Conservation (phyloP, 2,329 filamentous ascomycete genomes). For the Neofusicoccum sp. region DNA sequence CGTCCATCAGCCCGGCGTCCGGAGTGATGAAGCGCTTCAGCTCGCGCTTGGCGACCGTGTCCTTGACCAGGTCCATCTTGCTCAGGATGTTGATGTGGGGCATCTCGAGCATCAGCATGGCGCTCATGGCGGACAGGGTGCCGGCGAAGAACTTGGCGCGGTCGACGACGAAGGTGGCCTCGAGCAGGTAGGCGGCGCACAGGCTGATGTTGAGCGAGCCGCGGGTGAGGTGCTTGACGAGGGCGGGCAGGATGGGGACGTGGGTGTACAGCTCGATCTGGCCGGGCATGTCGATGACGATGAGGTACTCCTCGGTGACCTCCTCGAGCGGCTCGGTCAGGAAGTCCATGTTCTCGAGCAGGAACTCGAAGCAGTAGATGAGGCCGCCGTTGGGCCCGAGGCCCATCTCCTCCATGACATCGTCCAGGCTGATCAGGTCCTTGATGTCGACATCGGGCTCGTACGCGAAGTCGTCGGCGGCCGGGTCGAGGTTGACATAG, state of each 20-base stretch:
- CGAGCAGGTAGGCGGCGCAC: conserved; percentile 91
- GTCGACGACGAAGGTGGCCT: conserved; percentile 94
- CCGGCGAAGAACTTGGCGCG: conserved; percentile 97
- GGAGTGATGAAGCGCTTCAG: conserved; percentile 89
- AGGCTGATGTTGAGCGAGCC: conserved; percentile 87
- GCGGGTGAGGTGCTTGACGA: conserved; percentile 79
- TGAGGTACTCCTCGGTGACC: conserved; percentile 91
- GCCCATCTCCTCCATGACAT: conserved; percentile 94
- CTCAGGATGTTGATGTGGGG: conserved; percentile 95
- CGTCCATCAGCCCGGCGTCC: conserved; percentile 78
- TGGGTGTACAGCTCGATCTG: conserved; percentile 99
- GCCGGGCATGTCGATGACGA: conserved; percentile 98
- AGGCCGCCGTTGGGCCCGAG: conserved; percentile 90
- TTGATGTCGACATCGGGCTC: conserved; percentile 93
- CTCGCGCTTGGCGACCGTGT: conserved; percentile 83
- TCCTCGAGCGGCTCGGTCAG: conserved; percentile 81
- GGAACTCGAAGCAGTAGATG: conserved; percentile 96
- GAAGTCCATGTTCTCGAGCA: conserved; percentile 93
- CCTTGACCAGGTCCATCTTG: conserved; percentile 97
- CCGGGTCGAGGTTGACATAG: conserved; percentile 98
- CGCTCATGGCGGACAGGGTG: conserved; percentile 94
- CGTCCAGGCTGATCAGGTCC: conserved; percentile 88
- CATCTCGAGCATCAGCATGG: conserved; percentile 98
- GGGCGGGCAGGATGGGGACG: conserved; percentile 83
- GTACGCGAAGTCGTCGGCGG: conserved; percentile 90